A percentile compares a stretch with the other conserved stretches of the same genome.
These are phyloP conservation scores for Carex cristatella DNA, from an alignment of 176 grass and related monocot species.

Conservation along the genomic window DNA sequence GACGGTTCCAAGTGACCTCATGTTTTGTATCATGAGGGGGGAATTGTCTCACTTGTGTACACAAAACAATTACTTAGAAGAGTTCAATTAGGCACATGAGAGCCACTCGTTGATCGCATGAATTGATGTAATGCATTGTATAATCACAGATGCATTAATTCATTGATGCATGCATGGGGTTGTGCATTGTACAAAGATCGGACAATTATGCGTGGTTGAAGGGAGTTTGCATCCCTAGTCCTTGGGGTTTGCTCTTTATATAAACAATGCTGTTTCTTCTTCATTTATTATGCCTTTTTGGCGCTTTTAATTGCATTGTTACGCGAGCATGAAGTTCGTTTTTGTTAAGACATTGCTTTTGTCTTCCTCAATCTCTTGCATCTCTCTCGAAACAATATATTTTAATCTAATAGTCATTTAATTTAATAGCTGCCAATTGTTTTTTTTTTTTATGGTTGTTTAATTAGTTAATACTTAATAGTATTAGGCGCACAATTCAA, in stretches of 20 bases:
- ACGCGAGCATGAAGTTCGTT: background rate
- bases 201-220: slow-evolving; percentile 21
- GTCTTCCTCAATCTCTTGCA: slow-evolving; percentile 9
- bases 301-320: background rate
- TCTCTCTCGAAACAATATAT: background rate
- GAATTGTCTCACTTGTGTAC: no score
- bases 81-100: background rate
- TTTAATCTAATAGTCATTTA: background rate
- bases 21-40: no score
- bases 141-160: no score
- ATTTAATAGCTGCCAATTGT: background rate
- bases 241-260: background rate
- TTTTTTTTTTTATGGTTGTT: background rate
- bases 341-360: background rate
- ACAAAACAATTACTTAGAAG: background rate
- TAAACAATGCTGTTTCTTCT: background rate
- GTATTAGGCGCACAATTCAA: background rate
- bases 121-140: no score
- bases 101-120: background rate
- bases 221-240: background rate
- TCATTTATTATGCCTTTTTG: slow-evolving; percentile 4
- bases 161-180: no score
- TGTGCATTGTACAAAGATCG: slow-evolving; percentile 11
- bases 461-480: background rate
- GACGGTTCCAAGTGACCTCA: no score